These are phyloP conservation scores for Ogataea neopini DNA, from an alignment of 805 yeast genomes.

Conservation along the genomic window DNA sequence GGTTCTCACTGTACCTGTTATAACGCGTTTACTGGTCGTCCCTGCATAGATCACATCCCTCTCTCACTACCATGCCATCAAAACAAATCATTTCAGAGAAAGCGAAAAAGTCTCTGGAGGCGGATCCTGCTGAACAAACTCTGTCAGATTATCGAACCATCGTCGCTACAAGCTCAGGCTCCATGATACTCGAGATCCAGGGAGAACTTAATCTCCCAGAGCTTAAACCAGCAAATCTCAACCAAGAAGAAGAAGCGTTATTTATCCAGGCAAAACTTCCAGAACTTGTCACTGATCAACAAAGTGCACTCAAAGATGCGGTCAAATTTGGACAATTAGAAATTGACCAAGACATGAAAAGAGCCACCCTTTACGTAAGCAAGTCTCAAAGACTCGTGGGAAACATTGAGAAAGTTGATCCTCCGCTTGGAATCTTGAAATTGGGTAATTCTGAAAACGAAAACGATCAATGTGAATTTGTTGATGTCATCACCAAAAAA, in stretches of 20 bases:
- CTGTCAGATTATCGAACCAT: conserved; percentile 24
- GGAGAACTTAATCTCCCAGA: conserved; percentile 63
- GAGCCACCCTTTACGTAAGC: conserved; percentile 63
- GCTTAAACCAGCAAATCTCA: conserved; percentile 32
- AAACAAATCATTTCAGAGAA: conserved; percentile 19
- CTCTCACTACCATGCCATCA: conserved; percentile 26
- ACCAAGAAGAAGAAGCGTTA: conserved; percentile 37
- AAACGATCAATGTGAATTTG: conserved; percentile 44
- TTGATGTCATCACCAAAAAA: conserved; percentile 61
- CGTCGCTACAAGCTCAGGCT: conserved; percentile 57
- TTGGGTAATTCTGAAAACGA: conserved; percentile 35
- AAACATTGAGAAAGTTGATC: conserved; percentile 52
- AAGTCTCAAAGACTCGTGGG: conserved; percentile 73
- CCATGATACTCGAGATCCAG: conserved; percentile 66
- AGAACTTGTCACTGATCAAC: conserved; percentile 2
- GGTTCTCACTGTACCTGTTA: too few species aligned
- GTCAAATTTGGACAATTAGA: conserved; percentile 53
- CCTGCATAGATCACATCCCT: neutral
- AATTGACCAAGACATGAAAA: conserved; percentile 43
- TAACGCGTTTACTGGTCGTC: too few species aligned
- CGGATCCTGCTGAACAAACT: neutral
- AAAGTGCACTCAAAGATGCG: conserved; percentile 36
- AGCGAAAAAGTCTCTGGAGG: conserved; percentile 16
- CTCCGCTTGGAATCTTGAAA: conserved; percentile 65
- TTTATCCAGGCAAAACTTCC: conserved; percentile 37